Percentiles rank a stretch among this genome's conserved stretches.
These are phyloP conservation scores for Yamadazyma conglobata DNA, from an alignment of 1,139 yeast species.

Conservation along the genomic window DNA sequence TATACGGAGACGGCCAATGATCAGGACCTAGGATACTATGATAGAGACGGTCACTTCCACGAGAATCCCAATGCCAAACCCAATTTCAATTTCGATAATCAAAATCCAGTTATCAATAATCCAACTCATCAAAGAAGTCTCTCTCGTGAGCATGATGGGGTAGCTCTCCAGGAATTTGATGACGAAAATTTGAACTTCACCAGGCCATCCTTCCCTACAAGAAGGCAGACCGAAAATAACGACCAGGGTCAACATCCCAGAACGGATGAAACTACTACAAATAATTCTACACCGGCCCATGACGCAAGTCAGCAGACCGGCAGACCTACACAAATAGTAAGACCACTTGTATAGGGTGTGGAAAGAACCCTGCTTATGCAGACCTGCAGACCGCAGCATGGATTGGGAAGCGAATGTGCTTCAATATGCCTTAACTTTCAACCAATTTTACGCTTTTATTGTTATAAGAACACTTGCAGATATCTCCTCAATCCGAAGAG, in stretches of 20 bases:
- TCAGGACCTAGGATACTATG: conserved; percentile 80
- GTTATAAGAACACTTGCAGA: too few relatives aligned
- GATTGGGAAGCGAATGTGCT: too few relatives aligned
- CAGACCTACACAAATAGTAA: too few relatives aligned
- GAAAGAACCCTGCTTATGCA: too few relatives aligned
- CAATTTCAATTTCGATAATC: conserved; percentile 1
- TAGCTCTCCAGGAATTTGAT: conserved; percentile 8
- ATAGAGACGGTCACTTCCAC: conserved; percentile 56
- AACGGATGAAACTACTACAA: neutral
- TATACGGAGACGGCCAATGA: conserved; percentile 65
- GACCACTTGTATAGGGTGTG: too few relatives aligned
- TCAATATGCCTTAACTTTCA: too few relatives aligned
- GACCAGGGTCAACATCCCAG: neutral
- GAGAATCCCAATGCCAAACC: conserved; percentile 32
- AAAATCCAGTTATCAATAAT: conserved; percentile 2
- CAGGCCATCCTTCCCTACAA: conserved; percentile 1
- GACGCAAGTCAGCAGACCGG: too few relatives aligned
- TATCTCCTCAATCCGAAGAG: too few relatives aligned
- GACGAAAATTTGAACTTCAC: conserved; percentile 5
- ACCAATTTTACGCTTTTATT: too few relatives aligned
- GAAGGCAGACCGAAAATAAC: neutral
- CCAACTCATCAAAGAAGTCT: conserved; percentile 20
- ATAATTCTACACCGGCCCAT: too few relatives aligned
- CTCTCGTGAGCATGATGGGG: conserved; percentile 13
- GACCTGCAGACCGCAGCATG: too few relatives aligned